Conservation (phyloP, 768 basidiomycete genomes). For the Hebeloma cylindrosporum region DNA sequence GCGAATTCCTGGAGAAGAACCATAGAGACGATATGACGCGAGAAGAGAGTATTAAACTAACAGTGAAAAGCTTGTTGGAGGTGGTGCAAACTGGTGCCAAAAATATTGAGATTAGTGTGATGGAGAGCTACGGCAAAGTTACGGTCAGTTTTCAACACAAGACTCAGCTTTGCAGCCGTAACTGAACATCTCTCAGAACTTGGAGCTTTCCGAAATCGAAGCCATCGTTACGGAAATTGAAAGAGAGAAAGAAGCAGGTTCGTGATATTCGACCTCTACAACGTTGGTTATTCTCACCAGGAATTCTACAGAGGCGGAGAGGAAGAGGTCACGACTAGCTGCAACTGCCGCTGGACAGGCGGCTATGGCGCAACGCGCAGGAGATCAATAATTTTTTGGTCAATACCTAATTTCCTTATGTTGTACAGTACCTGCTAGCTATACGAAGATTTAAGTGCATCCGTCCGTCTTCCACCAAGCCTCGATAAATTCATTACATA, state of each 20-base stretch:
- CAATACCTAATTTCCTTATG: constrained; percentile 6
- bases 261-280: constrained; percentile 22
- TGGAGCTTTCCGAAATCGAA: constrained; percentile 87
- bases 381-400: constrained; percentile 30
- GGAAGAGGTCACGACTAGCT: constrained; percentile 87
- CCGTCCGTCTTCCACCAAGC: too few species aligned
- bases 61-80: constrained; percentile 92
- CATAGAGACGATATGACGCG: constrained; percentile 87
- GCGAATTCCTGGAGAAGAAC: constrained; percentile 98
- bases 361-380: constrained; percentile 71
- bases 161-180: neutral
- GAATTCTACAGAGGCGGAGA: constrained; percentile 75
- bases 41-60: constrained; percentile 91
- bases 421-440: constrained; percentile 12
- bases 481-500: constrained; percentile 16
- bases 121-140: constrained; percentile 93
- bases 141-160: constrained; percentile 52
- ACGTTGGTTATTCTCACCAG: neutral
- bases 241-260: constrained; percentile 94
- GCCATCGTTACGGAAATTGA: constrained; percentile 92
- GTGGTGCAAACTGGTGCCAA: constrained; percentile 99
- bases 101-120: constrained; percentile 98
- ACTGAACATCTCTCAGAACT: constrained; percentile 51
- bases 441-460: too few species aligned
- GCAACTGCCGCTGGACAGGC: constrained; percentile 91